These are phyloP conservation scores for Talaromyces sp. DNA, from an alignment of 2,329 filamentous ascomycete species.

Conservation along the genomic window DNA sequence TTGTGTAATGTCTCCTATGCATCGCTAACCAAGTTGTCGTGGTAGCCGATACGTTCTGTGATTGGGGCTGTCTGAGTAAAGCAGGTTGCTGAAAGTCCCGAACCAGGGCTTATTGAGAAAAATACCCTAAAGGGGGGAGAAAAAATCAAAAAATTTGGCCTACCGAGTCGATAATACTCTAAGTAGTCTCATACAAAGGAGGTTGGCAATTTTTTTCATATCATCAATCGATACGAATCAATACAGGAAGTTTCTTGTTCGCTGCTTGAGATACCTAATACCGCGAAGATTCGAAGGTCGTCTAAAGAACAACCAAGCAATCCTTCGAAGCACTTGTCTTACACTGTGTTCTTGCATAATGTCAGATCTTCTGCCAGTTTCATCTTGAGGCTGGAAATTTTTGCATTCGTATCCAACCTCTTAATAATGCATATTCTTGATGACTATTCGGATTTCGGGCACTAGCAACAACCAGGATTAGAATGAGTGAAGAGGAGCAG, in stretches of 20 bases:
- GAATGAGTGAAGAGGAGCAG: not conserved
- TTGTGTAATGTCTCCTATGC: not conserved
- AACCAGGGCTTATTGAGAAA: not conserved
- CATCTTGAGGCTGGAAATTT: not conserved
- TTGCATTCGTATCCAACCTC: not conserved
- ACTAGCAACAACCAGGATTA: not conserved
- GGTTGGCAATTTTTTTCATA: not conserved
- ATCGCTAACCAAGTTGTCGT: not conserved
- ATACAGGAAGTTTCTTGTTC: not conserved
- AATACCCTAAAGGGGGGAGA: not conserved
- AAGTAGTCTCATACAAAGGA: not conserved
- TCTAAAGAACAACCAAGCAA: not conserved
- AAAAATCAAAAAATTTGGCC: not conserved
- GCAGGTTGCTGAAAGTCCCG: not conserved
- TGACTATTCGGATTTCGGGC: not conserved
- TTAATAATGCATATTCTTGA: not conserved
- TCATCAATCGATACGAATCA: not conserved
- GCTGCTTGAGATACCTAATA: not conserved
- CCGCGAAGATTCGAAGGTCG: not conserved
- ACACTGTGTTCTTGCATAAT: not conserved
- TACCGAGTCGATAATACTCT: not conserved
- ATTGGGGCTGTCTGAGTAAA: not conserved
- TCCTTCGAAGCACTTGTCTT: not conserved
- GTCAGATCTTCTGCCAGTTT: too few species aligned
- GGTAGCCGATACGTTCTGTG: slow-evolving; percentile 14